phyloP scores from a whole-genome alignment of 2,329 filamentous ascomycete genomes.

The Sordariomycetes sp. region DNA sequence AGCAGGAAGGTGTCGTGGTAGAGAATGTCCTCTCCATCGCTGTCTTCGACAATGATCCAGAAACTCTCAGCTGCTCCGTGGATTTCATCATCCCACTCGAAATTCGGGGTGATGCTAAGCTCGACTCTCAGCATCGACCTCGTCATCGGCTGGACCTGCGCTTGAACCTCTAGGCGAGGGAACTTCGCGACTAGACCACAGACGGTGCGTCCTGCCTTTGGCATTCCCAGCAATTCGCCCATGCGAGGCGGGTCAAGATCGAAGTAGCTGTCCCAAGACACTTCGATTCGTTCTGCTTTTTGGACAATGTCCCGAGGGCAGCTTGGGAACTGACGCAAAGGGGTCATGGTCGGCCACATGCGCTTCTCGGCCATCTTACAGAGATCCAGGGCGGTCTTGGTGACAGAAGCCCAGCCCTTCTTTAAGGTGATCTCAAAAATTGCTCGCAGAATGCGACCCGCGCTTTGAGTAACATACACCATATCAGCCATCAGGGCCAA shows the following conservation, averaged over 20 bases:
- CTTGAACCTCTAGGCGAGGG: conserved; percentile 83
- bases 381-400: conserved; percentile 83
- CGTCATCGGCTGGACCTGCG: conserved; percentile 90
- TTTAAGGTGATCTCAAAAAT: conserved; percentile 97
- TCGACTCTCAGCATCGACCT: conserved; percentile 87
- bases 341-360: conserved; percentile 99
- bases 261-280: conserved; percentile 89
- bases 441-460: conserved; percentile 87
- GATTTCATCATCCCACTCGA: conserved; percentile 86
- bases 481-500: conserved; percentile 96
- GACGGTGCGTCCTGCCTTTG: conserved; percentile 76
- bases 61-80: conserved; percentile 88
- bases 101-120: conserved; percentile 85
- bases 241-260: conserved; percentile 93
- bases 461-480: conserved; percentile 97
- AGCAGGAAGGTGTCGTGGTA: conserved; percentile 93
- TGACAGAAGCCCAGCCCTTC: conserved; percentile 91
- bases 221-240: conserved; percentile 87
- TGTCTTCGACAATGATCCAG: conserved; percentile 96
- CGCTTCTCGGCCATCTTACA: conserved; percentile 99
- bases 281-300: conserved; percentile 91
- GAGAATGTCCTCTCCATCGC: conserved; percentile 90
- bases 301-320: conserved; percentile 80
- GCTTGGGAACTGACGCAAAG: conserved; percentile 77
- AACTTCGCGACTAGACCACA: conserved; percentile 87